Evolutionary conservation across 2,329 filamentous ascomycete species (phyloP), one percentile per base, ranked within the genome.

Genomic region (Lachnellula suecica): DNA sequence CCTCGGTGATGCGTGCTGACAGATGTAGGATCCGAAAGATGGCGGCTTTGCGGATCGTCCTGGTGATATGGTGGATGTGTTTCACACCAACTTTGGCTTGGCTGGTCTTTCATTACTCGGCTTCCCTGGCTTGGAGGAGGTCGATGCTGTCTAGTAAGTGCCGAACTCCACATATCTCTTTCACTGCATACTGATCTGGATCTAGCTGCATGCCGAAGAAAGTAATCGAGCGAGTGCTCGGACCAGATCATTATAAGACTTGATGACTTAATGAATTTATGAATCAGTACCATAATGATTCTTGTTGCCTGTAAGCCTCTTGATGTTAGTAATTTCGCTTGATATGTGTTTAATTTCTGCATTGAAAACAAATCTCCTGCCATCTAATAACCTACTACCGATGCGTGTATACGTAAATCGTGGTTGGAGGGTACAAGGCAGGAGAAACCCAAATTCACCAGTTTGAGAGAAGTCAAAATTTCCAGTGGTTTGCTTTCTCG

Each of bases 1-100:
- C 25, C n/a, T 91, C 7, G 11, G 29, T 9, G 40, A 47, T 22
- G 4, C 19, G 17, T 37, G 54, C 63, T 56, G 59, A 51, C 53
- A 78, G 56, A 93, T 87, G 63, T 91, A 97, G 74, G 94, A 99
- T 68, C 76, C 83, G 1, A 87, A 95, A 52, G 73, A 80, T 25
- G 94, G 94, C 23, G 94, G 94, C 10, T 83, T 99, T 60, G 87
- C 93, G 4, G 94, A 99, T 73, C 78, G 92, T 56, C 93, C 94
- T 9, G 92, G 89, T 23, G 86, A 99, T 66, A 91, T 93, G 87
- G 93, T 97, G 20, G 94, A 99, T 74, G 92, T 99, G 29, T 99
- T 95, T 76, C 94, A 99, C 68, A 97, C 94, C 0, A 76, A 85
- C 48, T 99, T 99, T 69, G 91, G 90, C 22, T 73, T 97, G 58